Evolutionary conservation across 805 yeast genomes (phyloP).

Genomic region (Yarrowia sp.): DNA sequence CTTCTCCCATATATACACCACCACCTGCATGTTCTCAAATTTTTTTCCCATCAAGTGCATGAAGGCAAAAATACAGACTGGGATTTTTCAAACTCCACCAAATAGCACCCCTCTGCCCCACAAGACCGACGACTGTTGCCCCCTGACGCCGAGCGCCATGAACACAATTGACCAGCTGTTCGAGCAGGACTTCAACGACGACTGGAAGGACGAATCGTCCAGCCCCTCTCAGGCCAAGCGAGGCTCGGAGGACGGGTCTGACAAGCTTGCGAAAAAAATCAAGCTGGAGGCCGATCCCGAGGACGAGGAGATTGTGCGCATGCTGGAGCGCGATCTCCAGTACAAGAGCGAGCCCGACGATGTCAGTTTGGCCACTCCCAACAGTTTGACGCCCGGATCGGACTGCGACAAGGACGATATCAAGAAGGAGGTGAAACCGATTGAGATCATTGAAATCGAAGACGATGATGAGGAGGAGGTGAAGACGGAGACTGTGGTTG

Average conservation of each 20-base stretch:
- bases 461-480: constrained; percentile 16
- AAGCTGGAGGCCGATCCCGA: constrained; percentile 15
- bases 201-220: constrained; percentile 21
- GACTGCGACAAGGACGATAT: constrained; percentile 22
- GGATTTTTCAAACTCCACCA: background rate
- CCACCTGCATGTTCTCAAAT: constrained; percentile 23
- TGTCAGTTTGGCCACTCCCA: constrained; percentile 28
- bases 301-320: constrained; percentile 16
- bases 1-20: background rate
- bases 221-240: background rate
- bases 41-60: constrained; percentile 22
- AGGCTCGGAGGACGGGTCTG: background rate
- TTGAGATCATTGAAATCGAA: constrained; percentile 21
- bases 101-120: background rate
- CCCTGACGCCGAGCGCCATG: constrained; percentile 30
- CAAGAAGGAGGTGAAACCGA: constrained; percentile 8
- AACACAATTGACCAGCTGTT: constrained; percentile 39
- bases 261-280: background rate
- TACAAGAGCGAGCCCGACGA: constrained; percentile 28
- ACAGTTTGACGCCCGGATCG: constrained; percentile 29
- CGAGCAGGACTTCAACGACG: constrained; percentile 37
- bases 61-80: background rate
- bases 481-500: background rate
- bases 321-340: constrained; percentile 20
- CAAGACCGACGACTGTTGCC: background rate